Evolutionary conservation across 441 rosid species (phyloP).

Genomic region (Bruguiera hainesii): DNA sequence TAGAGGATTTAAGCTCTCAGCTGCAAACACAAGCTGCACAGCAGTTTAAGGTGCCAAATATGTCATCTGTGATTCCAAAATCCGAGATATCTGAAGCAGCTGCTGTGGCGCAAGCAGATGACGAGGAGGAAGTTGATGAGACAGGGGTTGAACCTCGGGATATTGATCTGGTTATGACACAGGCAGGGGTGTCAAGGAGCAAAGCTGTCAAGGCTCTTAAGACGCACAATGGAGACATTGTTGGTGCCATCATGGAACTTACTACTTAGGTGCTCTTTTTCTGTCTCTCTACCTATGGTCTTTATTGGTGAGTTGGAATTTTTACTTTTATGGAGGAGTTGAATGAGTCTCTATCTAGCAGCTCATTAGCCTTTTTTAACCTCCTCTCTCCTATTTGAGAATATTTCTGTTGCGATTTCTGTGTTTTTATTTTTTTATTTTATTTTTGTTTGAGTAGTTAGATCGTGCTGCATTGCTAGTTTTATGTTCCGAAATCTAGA

Average conservation of each 20-base stretch:
- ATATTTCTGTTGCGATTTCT: no score
- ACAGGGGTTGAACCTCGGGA: slow-evolving; percentile 80
- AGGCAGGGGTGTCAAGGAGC: slow-evolving; percentile 76
- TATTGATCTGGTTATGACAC: slow-evolving; percentile 91
- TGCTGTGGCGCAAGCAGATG: slow-evolving; percentile 53
- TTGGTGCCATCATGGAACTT: slow-evolving; percentile 87
- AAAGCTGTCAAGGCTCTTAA: slow-evolving; percentile 81
- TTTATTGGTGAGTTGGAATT: no score
- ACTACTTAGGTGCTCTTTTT: slow-evolving; percentile 41
- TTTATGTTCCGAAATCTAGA: no score
- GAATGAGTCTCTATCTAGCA: no score
- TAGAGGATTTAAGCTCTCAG: slow-evolving; percentile 90
- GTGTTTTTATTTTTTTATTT: no score
- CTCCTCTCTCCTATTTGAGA: no score
- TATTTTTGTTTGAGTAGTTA: no score
- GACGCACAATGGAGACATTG: slow-evolving; percentile 73
- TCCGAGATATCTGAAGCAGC: slow-evolving; percentile 50
- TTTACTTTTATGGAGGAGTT: no score
- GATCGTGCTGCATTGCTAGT: no score
- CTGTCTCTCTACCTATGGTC: no score
- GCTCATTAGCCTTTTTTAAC: no score
- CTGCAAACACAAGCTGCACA: slow-evolving; percentile 86
- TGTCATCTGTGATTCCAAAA: slow-evolving; percentile 55
- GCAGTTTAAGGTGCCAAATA: slow-evolving; percentile 74
- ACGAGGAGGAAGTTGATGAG: slow-evolving; percentile 82